These are phyloP conservation scores for Trichoderma sp. DNA, from an alignment of 2,329 filamentous ascomycete genomes.

Conservation along the genomic window DNA sequence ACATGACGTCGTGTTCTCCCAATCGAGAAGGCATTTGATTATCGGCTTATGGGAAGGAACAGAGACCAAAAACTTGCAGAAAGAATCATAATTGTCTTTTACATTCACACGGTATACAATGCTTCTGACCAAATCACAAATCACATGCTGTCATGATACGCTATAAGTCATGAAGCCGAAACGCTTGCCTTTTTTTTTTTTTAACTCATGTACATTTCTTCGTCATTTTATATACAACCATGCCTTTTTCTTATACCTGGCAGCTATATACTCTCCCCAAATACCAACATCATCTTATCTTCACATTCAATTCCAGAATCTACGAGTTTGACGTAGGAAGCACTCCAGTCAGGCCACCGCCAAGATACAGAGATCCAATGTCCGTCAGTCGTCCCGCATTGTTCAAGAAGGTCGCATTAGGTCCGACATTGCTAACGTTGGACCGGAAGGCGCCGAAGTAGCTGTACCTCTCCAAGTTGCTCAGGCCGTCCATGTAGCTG, in stretches of 20 bases:
- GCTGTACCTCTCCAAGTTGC: slow-evolving; percentile 65
- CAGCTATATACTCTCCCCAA: neutral
- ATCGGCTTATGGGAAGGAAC: neutral
- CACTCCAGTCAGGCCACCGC: slow-evolving; percentile 48
- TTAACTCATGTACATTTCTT: neutral
- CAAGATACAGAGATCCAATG: slow-evolving; percentile 74
- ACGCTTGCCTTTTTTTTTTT: no score
- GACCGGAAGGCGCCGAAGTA: slow-evolving; percentile 75
- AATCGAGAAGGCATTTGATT: neutral
- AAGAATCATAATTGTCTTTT: no score
- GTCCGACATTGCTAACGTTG: slow-evolving; percentile 68
- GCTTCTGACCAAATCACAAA: neutral
- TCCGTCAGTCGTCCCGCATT: slow-evolving; percentile 67
- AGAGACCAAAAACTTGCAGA: neutral
- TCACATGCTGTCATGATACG: neutral
- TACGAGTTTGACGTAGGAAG: slow-evolving; percentile 27
- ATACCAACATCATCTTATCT: neutral
- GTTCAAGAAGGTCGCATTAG: slow-evolving; percentile 69
- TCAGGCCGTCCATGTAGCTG: slow-evolving; percentile 59
- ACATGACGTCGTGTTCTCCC: neutral
- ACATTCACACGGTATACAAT: no score
- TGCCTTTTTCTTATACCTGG: neutral
- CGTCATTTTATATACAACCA: neutral
- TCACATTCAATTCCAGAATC: neutral
- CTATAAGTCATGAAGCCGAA: neutral